Conservation (phyloP, 192 early-diverging fungal species). For the Linnemannia hyalina region DNA sequence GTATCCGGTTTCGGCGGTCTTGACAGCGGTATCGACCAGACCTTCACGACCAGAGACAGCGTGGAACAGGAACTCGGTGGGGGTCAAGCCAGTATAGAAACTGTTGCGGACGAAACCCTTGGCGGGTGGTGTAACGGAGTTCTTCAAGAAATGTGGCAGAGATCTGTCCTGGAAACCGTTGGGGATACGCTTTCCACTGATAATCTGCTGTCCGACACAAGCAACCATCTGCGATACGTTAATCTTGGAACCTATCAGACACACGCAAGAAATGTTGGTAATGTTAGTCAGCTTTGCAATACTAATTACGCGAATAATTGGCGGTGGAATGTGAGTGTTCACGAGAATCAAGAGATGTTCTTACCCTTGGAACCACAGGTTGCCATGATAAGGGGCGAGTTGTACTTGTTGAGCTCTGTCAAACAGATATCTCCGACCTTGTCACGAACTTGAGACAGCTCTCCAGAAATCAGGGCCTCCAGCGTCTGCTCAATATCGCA, state of each 20-base stretch:
- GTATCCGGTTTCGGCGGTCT: conserved; percentile 99
- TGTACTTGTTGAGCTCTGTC: conserved; percentile 93
- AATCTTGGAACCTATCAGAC: conserved; percentile 82
- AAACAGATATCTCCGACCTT: conserved; percentile 92
- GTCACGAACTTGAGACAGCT: conserved; percentile 92
- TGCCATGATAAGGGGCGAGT: conserved; percentile 98
- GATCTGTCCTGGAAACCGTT: conserved; percentile 98
- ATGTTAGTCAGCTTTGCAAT: not conserved
- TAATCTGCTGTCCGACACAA: conserved; percentile 99
- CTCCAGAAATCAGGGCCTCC: conserved; percentile 88
- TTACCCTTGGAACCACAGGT: conserved; percentile 97
- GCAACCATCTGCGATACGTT: conserved; percentile 99
- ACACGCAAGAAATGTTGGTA: not conserved
- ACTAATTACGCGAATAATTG: not conserved
- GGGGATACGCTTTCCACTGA: conserved; percentile 94
- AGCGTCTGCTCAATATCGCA: conserved; percentile 89
- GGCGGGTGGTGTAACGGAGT: conserved; percentile 92
- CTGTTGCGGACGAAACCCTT: conserved; percentile 98
- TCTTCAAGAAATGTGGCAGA: conserved; percentile 95
- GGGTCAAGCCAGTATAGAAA: conserved; percentile 96
- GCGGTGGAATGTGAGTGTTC: not conserved
- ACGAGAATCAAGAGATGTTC: not conserved
- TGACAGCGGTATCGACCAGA: conserved; percentile 99
- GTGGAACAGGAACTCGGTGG: conserved; percentile 99
- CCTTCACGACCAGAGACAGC: conserved; percentile 99